Percentiles rank a stretch among this genome's conserved stretches.
Conservation (phyloP, 108 stramenopile species). For the Mediolabrus comicus region DNA sequence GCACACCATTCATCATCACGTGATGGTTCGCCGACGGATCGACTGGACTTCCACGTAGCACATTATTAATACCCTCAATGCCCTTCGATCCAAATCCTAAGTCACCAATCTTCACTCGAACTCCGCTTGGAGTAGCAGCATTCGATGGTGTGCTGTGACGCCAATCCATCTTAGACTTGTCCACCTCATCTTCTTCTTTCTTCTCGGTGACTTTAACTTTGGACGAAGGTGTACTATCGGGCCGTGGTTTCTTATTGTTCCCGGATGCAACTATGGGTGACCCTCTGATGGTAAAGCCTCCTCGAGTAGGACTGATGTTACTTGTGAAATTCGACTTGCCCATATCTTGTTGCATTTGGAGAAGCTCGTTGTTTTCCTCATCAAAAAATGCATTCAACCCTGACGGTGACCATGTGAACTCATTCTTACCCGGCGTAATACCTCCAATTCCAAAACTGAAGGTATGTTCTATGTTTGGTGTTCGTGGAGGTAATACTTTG, state of each 20-base stretch:
- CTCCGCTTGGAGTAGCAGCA: neutral
- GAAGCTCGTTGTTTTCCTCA: constrained; percentile 10
- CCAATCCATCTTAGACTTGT: constrained; percentile 7
- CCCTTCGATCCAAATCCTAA: constrained; percentile 15
- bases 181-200: neutral
- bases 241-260: neutral
- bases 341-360: neutral
- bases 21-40: neutral
- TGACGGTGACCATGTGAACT: constrained; percentile 15
- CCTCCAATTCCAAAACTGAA: constrained; percentile 1
- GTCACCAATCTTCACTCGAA: constrained; percentile 29
- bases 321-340: neutral
- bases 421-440: constrained; percentile 12
- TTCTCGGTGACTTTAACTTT: neutral
- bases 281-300: constrained; percentile 30
- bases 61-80: constrained; percentile 35
- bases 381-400: constrained; percentile 22
- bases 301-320: constrained; percentile 13
- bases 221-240: neutral
- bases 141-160: constrained; percentile 11
- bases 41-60: constrained; percentile 42
- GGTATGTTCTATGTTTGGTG: constrained; percentile 11
- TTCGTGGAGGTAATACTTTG: neutral
- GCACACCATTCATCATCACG: neutral
- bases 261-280: constrained; percentile 25